Percentiles rank a stretch among this genome's conserved stretches.
Conservation (phyloP, 495 filamentous ascomycete species). For the Daldinia bambusicola region DNA sequence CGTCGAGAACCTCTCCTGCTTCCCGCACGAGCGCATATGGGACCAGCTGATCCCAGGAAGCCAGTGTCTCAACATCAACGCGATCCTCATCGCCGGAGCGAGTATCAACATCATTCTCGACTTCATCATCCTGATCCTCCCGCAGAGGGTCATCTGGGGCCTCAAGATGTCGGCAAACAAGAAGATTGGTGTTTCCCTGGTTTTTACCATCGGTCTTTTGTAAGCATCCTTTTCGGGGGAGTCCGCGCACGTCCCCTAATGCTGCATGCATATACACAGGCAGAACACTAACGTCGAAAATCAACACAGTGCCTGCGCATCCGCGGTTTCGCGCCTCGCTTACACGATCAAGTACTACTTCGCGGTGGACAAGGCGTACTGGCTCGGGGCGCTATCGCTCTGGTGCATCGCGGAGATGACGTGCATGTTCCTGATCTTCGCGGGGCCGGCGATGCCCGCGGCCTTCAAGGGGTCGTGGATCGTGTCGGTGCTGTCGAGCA, state of each 20-base stretch:
- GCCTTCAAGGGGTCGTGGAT: conserved; percentile 27
- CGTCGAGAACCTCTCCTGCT: conserved; percentile 56
- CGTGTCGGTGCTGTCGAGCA: not conserved
- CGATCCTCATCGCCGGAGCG: conserved; percentile 58
- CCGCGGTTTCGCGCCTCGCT: conserved; percentile 6
- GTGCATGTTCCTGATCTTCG: conserved; percentile 24
- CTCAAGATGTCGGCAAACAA: conserved; percentile 57
- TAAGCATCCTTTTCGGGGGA: conserved; percentile 40
- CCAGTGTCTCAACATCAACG: conserved; percentile 57
- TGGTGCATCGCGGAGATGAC: conserved; percentile 24
- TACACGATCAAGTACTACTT: conserved; percentile 1
- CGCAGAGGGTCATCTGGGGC: conserved; percentile 56
- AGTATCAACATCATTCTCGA: conserved; percentile 65
- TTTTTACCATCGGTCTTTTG: conserved; percentile 66
- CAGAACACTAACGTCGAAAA: not conserved
- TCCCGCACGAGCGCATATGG: conserved; percentile 41
- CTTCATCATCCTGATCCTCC: conserved; percentile 62
- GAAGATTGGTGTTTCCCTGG: conserved; percentile 61
- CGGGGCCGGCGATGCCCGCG: conserved; percentile 37
- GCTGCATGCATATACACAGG: not conserved
- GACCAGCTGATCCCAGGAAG: conserved; percentile 2
- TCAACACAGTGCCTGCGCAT: not conserved
- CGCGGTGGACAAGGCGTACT: conserved; percentile 7
- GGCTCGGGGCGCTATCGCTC: not conserved
- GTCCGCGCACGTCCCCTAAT: no score